Evolutionary conservation across 495 filamentous ascomycete genomes (phyloP), one percentile per base, ranked within the genome.

Genomic region (Cercophora samala): DNA sequence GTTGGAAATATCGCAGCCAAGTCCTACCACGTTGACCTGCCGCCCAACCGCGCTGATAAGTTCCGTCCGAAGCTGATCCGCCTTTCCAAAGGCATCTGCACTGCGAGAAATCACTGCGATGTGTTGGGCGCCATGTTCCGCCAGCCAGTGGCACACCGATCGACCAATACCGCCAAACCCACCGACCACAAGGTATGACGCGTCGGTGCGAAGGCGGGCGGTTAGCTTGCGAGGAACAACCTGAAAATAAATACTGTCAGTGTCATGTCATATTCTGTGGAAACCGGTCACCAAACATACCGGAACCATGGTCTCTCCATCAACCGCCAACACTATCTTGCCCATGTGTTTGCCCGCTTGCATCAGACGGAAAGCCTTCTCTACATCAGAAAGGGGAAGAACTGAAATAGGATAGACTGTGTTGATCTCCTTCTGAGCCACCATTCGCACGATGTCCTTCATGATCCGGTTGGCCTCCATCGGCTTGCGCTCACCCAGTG

Each of bases 101-200:
- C 76, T 85, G 46, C 89, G 78, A 6, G 86, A 88, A 8, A 89
- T 72, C 0, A 90, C 76, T 1, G 88, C 78, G 6, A 91, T 64
- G 64, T 87, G 74, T 22, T 75, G 76, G 9, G 88, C 89, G 5
- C 88, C 88, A 25, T 82, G 81, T 18, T 79, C 72, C 5, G 81
- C 83, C 75, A 91, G 78, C 85, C 85, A 89, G 2, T 73, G 78
- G 5, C 85, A 78, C 53, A 91, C 77, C 15, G 84, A 81, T 32
- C 83, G 76, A 4, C 89, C 88, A 17, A 91, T 80, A 15, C 88
- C 89, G 4, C 88, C 86, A 3, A 88, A 82, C 9, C 88, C 85
- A 18, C 88, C 87, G 37, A 86, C 80, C 3, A 91, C 76, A 15
- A 91, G 71, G 67, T 90, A 90, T 1, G 82, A 79, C 9, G 79